Base-by-base conservation (phyloP, 495 filamentous ascomycete genomes). In the Penicillium egyptiacum region DNA sequence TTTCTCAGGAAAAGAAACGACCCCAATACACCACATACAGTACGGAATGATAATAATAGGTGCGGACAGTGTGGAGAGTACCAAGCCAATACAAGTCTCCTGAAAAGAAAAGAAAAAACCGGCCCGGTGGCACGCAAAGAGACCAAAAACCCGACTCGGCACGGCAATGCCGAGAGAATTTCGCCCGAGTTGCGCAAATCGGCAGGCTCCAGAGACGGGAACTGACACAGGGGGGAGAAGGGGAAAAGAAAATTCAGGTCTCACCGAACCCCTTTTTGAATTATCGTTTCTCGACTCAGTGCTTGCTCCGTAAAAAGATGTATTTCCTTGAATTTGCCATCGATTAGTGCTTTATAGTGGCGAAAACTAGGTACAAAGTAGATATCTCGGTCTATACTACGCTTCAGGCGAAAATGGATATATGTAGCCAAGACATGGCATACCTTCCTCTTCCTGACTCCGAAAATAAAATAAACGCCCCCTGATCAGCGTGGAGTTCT, bases 401-500 rank as follows among this genome's bases (percentile, higher is more conserved):
- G 14, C 33, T n/a, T 35, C 31, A 55, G 19, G 14, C 40, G 19
- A 28, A 30, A 33, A 39, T n/a, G 35, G 16, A 39, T 7, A n/a
- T n/a, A n/a, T n/a, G n/a, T n/a, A 23, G 40, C 53, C 53, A 45
- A 46, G 39, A 22, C 28, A 33, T 28, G 40, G 42, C 48, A 43
- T 14, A 56, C 22, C 30, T 52, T 42, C 43, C 28, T 39, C 7
- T 37, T 53, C 52, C 31, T 37, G 25, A 42, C 52, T 31, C 14
- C 3, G 17, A 22, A 50, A 43, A 37, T 19, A 30, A 28, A 19
- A 46, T 55, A 53, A 56, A 44, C 33, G 54, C 60, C 51, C 55
- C 59, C 52, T 61, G 53, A 59, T 66, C 65, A 63, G 59, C 60
- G 57, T 65, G 63, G 63, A 55, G 54, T 19, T 50, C 33, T 6